Base-by-base conservation (phyloP, 2,329 filamentous ascomycete species). In the Chaetomiaceae sp. region DNA sequence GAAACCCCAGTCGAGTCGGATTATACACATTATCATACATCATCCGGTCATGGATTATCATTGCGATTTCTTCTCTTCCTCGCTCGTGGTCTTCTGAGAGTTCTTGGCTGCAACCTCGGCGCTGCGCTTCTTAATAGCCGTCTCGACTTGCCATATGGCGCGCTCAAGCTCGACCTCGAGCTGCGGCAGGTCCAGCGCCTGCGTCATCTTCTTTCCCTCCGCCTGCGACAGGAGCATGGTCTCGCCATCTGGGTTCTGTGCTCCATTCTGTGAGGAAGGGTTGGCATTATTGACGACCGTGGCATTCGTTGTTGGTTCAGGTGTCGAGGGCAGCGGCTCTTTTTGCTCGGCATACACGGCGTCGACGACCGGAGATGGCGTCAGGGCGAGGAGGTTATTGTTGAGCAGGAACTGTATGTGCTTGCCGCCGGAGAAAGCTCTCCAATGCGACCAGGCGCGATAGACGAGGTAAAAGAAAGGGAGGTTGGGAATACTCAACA, bases 401-500 rank as follows among this genome's bases (percentile, higher is more conserved):
- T 87, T 73, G 36, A 92, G 70, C 11, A 99, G 79, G 69, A 89
- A 94, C 60, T 92, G 82, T 30, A 97, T 74, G 67, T 97, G 89
- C 64, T 84, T 87, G 18, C 90, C 91, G 50, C 94, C 94, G 33
- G 83, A 81, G 49, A 95, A 74, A 48, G 94, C 94, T 73, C 86
- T 82, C 83, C 88, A 95, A 70, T 96, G 90, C 18, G 89, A 95
- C 86, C 88, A 97, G 23, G 90, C 87, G 59, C 94, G 82, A 73
- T 95, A 99, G 16, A 82, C 82, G 36, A 97, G 80, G 69, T 97
- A 99, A 75, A 97, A 97, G 76, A 97, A 97, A 16, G 94, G 94
- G 11, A 99, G 76, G 67, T 99, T 96, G 32, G 92, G 91, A 58
- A 96, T 79, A 57, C 89, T 95, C 45, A 38, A 48, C 36, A 27